Evolutionary conservation across 2,329 filamentous ascomycete species (phyloP), one percentile per base, ranked within the genome.

Genomic region (Emergomyces pasteurianus): DNA sequence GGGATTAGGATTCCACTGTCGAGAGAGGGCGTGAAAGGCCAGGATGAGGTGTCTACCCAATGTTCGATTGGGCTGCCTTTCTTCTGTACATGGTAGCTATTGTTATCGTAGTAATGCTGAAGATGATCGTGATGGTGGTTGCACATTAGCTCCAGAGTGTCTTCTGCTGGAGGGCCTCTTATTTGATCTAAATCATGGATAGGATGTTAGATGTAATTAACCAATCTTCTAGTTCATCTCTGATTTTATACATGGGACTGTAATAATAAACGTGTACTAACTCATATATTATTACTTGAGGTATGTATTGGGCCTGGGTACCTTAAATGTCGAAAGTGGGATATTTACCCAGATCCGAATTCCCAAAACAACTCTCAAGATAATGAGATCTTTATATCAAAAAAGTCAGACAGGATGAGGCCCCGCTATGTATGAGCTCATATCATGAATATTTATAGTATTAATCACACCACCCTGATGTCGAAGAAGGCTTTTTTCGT

Each of bases 31-130:
- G 38, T 38, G 23, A 57, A 57, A 16, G 54, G 54, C 54, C 54
- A 57, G 28, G 54, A 57, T 57, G 38, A 57, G 26, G 54, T 57
- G 54, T 57, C 54, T 42, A 57, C 54, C 54, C 54, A 57, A 57
- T 57, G 54, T 18, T 57, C 38, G 23, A 57, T 57, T 46, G 54
- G 54, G 54, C 54, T 57, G 23, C 38, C 54, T 46, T 46, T 57
- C 18, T n/a, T 23, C 6, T 54, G 52, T 38, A 31, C 52, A 38
- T 40, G 52, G 38, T 12, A 18, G 26, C 34, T 12, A 40, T 46
- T 31, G 9, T 31, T 43, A 10, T 42, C 10, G 36, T 38, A 26
- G 12, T 57, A 38, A n/a, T 34, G 28, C 5, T 18, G 28, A 31
- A 7, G 23, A 34, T 34, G 10, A 26, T 26, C 4, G 21, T 23